Evolutionary conservation across 139 green algal genomes (phyloP).

Genomic region (Pleodorina starrii): DNA sequence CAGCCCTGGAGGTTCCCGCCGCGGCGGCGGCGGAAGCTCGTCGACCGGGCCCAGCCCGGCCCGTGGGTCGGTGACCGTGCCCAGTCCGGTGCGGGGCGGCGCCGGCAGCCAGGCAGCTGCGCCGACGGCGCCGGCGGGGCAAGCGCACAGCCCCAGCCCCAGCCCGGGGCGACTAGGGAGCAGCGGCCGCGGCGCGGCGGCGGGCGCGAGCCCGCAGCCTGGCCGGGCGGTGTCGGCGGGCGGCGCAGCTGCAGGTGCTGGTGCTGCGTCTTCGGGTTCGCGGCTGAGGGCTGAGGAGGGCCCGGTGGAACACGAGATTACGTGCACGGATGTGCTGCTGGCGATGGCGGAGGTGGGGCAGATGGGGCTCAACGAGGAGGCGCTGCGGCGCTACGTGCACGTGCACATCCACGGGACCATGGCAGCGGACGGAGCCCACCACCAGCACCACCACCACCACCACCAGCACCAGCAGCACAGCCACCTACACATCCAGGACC

Average conservation of each 20-base stretch:
- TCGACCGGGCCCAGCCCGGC: constrained; percentile 20
- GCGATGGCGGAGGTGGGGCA: constrained; percentile 49
- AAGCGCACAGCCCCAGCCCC: not conserved
- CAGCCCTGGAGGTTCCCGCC: not conserved
- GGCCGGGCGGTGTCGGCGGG: not conserved
- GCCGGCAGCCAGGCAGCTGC: no score
- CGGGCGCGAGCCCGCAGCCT: not conserved
- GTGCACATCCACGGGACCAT: constrained; percentile 51
- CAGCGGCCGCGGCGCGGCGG: not conserved
- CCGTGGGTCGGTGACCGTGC: not conserved
- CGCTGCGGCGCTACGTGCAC: constrained; percentile 40
- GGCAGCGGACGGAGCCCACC: not conserved
- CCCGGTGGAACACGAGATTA: constrained; percentile 17
- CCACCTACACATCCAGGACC: no score
- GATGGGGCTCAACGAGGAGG: constrained; percentile 45
- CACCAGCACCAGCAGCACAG: no score
- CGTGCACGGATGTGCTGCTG: constrained; percentile 58
- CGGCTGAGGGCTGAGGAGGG: not conserved
- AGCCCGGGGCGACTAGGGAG: not conserved
- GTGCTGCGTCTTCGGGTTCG: no score
- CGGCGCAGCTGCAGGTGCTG: not conserved
- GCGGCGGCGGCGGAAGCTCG: not conserved
- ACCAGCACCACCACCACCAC: not conserved
- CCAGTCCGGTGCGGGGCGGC: not conserved
- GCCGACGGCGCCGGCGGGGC: not conserved